Evolutionary conservation across 371 early-diverging fungal species (phyloP), one percentile per base, ranked within the genome.

Genomic region (Zancudomyces culisetae): DNA sequence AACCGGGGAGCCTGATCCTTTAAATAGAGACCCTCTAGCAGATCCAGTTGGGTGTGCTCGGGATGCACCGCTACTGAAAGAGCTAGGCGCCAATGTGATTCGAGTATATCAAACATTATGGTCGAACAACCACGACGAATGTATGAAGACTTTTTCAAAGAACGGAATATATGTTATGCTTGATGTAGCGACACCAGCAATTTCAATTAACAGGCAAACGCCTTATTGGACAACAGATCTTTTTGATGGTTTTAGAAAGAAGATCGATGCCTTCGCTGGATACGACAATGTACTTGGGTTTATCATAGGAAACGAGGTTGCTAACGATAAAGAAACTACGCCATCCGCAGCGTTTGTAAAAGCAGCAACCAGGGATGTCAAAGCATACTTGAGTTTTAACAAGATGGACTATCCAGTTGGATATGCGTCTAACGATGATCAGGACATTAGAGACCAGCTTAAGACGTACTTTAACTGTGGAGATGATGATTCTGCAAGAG

Each of bases 241-340:
- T 6, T 74, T 71, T 45, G 57, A 62, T 27, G 65, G 69, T 43
- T 74, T 70, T 50, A 72, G 58, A n/a, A 55, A 60, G 8, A 74
- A 77, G 6, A 64, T 77, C 13, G 75, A 72, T 45, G 76, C 73
- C 1, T 80, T 80, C 59, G 56, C 68, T 30, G 58, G 68, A 18
- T 81, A 76, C 40, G 47, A 59, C 39, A 79, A 81, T 53, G 57
- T 70, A 2, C 52, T 80, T 20, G 82, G 69, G 1, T 83, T 80
- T 60, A 66, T 81, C 59, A 77, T 73, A 24, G 81, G 83, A 8
- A 83, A 83, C 57, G 83, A 81, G 57, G 83, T 80, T 21, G 72
- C 77, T 24, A 78, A 75, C 42, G 73, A 73, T 52, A 62, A 63
- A 35, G 65, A 68, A 13, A 78, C 73, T 13, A 78, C 79, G 0